Evolutionary conservation across 2,329 filamentous ascomycete species (phyloP), one percentile per base, ranked within the genome.

Genomic region (Phyllosticta citrichinensis): DNA sequence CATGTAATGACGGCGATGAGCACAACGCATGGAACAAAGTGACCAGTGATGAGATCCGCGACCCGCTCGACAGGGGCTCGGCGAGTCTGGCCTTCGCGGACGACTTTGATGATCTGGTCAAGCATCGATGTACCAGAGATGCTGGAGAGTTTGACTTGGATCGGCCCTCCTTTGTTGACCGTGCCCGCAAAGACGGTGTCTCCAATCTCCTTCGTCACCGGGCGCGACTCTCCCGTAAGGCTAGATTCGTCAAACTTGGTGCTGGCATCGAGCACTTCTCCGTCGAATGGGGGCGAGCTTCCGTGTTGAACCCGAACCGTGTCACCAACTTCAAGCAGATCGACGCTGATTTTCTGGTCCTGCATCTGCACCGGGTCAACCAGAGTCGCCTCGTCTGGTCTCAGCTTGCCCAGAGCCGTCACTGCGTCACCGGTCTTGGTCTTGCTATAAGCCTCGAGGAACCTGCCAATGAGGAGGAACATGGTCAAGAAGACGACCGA

Each of bases 401-500:
- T 82, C 33, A 97, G 80, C 64, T 87, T 90, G 1, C 87, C 87
- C 4, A 97, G 78, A 63, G 88, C 85, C 35, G 88, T 85, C 2
- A 97, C 87, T 0, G 92, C 92, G 71, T 95, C 88, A 1, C 91
- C 91, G 0, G 92, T 91, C 68, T 88, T 93, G 0, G 91, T 87
- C 74, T 96, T 96, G 79, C 89, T 96, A 76, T 94, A 95, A 0
- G 89, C 87, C 76, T 97, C 93, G 12, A 92, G 84, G 55, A 88
- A 81, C n/a, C 87, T 80, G 14, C 83, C 83, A 52, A 81, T 78
- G 1, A 97, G 83, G 22, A 97, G 81, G 71, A 97, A 97, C 64
- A 97, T 80, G 0, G 92, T 96, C 61, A 97, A 73, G 64, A 97
- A 96, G 2, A 96, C 89, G 1, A 97, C 92, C 0, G 91, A 91